Conservation (phyloP, 257 asterid species). For the Forsythia viridissima region DNA sequence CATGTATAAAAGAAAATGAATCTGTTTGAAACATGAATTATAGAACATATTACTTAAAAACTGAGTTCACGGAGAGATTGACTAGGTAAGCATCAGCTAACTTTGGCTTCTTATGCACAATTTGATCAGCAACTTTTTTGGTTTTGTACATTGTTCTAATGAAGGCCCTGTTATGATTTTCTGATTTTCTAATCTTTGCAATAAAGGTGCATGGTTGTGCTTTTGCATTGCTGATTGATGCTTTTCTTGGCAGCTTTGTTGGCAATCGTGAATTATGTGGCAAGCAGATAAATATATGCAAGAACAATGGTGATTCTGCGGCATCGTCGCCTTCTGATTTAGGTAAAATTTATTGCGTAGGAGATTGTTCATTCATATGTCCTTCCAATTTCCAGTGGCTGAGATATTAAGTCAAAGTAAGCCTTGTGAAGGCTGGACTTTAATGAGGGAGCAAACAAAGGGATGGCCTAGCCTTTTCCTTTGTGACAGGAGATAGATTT, state of each 20-base stretch:
- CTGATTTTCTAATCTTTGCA: neutral
- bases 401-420: slow-evolving; percentile 5
- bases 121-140: slow-evolving; percentile 8
- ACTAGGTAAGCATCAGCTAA: neutral
- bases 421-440: neutral
- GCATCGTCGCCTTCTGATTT: slow-evolving; percentile 44
- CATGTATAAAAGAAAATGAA: slow-evolving; percentile 6
- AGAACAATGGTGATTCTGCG: slow-evolving; percentile 48
- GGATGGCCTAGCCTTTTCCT: neutral
- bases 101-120: neutral
- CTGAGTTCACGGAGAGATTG: neutral
- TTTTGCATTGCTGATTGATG: slow-evolving; percentile 22
- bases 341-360: slow-evolving; percentile 38
- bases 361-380: slow-evolving; percentile 8
- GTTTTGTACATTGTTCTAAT: slow-evolving; percentile 14
- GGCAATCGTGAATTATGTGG: slow-evolving; percentile 96
- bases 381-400: neutral
- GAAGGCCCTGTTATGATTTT: neutral
- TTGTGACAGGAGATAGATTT: neutral
- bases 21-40: slow-evolving; percentile 1
- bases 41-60: neutral
- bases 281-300: slow-evolving; percentile 65
- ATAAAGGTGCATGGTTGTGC: neutral
- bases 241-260: slow-evolving; percentile 60
- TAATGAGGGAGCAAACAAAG: neutral